Percentiles rank a stretch among this genome's conserved stretches.
Conservation (phyloP, 2,329 filamentous ascomycete genomes). For the Stachybotrys elegans region DNA sequence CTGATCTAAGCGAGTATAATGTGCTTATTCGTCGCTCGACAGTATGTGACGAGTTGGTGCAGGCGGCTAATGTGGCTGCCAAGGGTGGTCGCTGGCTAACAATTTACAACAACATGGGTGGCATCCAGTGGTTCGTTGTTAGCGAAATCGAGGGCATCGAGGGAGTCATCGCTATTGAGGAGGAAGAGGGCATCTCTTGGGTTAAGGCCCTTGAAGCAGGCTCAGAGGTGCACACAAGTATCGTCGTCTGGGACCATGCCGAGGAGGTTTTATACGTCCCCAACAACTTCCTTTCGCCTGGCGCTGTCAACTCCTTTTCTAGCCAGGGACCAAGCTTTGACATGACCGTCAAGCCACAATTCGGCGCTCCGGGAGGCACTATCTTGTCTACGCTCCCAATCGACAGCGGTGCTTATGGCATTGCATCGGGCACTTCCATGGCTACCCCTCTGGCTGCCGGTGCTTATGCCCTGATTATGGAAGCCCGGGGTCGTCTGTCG, state of each 20-base stretch:
- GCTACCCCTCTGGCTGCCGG: conserved; percentile 9
- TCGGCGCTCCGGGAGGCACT: conserved; percentile 13
- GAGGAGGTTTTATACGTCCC: neutral
- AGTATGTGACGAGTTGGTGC: neutral
- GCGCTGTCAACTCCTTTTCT: conserved; percentile 6
- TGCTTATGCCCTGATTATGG: conserved; percentile 18
- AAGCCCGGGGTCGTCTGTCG: conserved; percentile 37
- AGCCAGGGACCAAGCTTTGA: conserved; percentile 13
- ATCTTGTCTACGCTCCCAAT: conserved; percentile 13
- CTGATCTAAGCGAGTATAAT: conserved; percentile 46
- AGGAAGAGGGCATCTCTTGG: conserved; percentile 30
- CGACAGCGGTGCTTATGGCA: conserved; percentile 8
- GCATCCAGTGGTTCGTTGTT: neutral
- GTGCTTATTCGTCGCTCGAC: conserved; percentile 43
- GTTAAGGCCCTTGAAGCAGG: conserved; percentile 30
- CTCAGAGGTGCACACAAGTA: conserved; percentile 21
- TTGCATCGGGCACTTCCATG: conserved; percentile 13
- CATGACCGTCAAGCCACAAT: conserved; percentile 12
- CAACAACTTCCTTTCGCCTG: conserved; percentile 2
- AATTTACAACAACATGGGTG: conserved; percentile 40
- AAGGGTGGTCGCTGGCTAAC: conserved; percentile 50
- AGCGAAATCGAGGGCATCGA: neutral
- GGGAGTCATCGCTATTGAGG: neutral
- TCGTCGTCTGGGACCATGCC: neutral
- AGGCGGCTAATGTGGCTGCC: conserved; percentile 31